Conservation (phyloP, 106 monocot species). For the Phalaenopsis aphrodite region DNA sequence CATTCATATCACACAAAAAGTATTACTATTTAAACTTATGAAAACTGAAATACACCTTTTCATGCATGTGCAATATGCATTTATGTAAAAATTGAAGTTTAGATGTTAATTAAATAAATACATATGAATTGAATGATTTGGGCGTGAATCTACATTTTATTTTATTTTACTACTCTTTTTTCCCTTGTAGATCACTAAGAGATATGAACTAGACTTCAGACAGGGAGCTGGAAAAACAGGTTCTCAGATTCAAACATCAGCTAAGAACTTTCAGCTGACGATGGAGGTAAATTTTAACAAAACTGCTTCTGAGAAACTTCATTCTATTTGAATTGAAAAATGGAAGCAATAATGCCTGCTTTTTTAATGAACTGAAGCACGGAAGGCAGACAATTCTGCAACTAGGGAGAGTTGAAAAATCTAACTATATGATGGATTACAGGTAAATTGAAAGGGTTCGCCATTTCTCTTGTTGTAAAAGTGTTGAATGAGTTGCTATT, state of each 20-base stretch:
- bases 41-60: too few relatives aligned
- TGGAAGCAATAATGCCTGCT: too few relatives aligned
- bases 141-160: not conserved
- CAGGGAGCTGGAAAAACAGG: slow-evolving; percentile 52
- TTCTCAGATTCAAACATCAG: slow-evolving; percentile 57
- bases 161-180: not conserved
- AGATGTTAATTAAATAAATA: too few relatives aligned
- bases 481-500: not conserved
- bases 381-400: slow-evolving; percentile 61
- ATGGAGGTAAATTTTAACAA: slow-evolving; percentile 47
- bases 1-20: too few relatives aligned
- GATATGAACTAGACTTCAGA: slow-evolving; percentile 90
- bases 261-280: slow-evolving; percentile 87
- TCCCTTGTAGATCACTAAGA: slow-evolving; percentile 35
- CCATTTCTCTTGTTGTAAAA: not conserved
- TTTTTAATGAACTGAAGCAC: slow-evolving; percentile 39
- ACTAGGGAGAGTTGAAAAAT: slow-evolving; percentile 1
- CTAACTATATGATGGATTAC: slow-evolving; percentile 27
- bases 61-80: too few relatives aligned
- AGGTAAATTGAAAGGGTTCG: slow-evolving; percentile 31
- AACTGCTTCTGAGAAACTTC: not conserved
- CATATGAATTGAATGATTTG: too few relatives aligned
- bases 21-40: too few relatives aligned
- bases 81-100: too few relatives aligned
- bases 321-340: too few relatives aligned